Percentiles rank a stretch among this genome's conserved stretches.
Conservation (phyloP, 2,329 filamentous ascomycete genomes). For the Alternaria panax region DNA sequence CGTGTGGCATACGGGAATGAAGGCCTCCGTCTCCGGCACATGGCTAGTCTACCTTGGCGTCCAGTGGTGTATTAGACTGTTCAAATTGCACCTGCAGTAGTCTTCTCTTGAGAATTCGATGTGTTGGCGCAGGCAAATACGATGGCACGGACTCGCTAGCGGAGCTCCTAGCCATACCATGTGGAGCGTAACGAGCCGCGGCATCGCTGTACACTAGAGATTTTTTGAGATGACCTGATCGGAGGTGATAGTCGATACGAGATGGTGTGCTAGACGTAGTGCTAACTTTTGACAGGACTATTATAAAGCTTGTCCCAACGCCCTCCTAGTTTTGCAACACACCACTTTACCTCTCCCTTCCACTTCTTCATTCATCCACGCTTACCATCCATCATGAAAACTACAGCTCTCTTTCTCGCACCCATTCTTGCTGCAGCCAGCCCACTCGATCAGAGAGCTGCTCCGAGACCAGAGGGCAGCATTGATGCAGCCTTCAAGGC, state of each 20-base stretch:
- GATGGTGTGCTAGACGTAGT: not conserved
- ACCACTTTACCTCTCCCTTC: not conserved
- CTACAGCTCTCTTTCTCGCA: not conserved
- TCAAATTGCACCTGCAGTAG: not conserved
- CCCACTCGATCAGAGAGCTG: not conserved
- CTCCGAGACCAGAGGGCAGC: not conserved
- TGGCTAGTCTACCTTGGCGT: not conserved
- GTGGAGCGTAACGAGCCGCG: not conserved
- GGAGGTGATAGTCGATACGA: not conserved
- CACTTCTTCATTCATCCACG: not conserved
- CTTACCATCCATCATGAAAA: not conserved
- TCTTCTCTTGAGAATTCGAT: not conserved
- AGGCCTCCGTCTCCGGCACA: not conserved
- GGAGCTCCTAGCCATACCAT: not conserved
- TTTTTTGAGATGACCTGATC: not conserved
- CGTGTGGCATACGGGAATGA: not conserved
- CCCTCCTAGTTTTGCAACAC: not conserved
- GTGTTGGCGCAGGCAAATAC: not conserved
- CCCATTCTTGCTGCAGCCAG: not conserved
- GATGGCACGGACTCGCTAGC: not conserved
- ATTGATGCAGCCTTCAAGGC: not conserved
- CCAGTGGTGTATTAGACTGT: not conserved
- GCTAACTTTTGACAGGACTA: too few relatives aligned
- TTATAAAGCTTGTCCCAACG: not conserved
- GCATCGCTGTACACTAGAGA: not conserved